phyloP scores from a whole-genome alignment of 169 alveolate genomes.

The Miamiensis avidus region DNA sequence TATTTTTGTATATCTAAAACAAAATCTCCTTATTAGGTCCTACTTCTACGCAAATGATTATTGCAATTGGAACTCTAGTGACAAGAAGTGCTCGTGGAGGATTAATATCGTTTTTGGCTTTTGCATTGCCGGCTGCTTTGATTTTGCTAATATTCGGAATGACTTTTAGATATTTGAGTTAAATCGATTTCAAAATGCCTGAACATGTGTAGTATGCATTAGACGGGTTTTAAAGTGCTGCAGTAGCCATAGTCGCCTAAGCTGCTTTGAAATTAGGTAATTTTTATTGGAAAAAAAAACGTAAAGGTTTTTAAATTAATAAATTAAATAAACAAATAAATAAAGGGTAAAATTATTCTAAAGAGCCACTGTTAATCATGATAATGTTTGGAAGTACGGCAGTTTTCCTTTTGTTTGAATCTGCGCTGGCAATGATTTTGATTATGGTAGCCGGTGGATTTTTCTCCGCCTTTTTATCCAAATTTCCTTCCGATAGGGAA shows the following conservation, averaged over 20 bases:
- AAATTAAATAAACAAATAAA: neutral
- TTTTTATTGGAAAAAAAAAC: neutral
- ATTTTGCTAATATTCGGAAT: conserved; percentile 2
- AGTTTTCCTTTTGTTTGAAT: neutral
- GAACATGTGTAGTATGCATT: neutral
- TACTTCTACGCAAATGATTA: neutral
- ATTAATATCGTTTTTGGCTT: neutral
- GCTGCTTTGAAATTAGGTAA: conserved; percentile 4
- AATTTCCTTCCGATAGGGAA: neutral
- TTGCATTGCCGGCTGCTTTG: conserved; percentile 7
- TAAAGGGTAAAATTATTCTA: neutral
- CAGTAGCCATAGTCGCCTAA: conserved; percentile 5
- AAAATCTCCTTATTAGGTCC: neutral
- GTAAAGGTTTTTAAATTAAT: neutral
- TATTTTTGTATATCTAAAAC: too few relatives aligned
- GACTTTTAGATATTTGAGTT: neutral
- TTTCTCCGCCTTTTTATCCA: neutral
- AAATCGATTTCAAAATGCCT: conserved; percentile 2
- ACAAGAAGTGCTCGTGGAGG: conserved; percentile 10
- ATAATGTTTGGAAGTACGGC: neutral
- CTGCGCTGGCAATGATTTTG: neutral
- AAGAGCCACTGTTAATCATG: neutral
- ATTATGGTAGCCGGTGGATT: neutral
- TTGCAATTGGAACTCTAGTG: neutral
- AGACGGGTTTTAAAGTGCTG: conserved; percentile 10